Conservation (phyloP, 257 asterid genomes). For the Nicotiana undulata region DNA sequence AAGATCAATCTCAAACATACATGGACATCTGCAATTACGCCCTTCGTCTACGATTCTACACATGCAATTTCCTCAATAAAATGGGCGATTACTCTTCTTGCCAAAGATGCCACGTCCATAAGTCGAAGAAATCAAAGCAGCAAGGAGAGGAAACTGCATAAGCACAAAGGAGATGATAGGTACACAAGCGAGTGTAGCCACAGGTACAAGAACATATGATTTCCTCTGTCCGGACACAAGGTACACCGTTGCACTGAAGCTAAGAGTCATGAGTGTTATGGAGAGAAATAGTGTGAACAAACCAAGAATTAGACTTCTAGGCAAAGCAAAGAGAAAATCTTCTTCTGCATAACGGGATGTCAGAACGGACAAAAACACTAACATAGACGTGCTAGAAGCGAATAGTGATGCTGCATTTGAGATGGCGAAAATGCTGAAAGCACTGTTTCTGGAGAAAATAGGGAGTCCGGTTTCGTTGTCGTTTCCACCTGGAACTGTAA, state of each 20-base stretch:
- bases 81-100: neutral
- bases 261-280: neutral
- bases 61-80: neutral
- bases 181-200: constrained; percentile 4
- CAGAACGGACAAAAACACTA: constrained; percentile 3
- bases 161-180: neutral
- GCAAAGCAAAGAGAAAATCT: constrained; percentile 3
- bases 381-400: neutral
- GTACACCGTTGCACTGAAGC: neutral
- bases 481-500: constrained; percentile 1
- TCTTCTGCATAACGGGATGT: neutral
- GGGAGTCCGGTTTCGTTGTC: neutral
- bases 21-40: too few species aligned
- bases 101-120: constrained; percentile 1
- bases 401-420: constrained; percentile 5
- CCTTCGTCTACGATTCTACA: too few species aligned
- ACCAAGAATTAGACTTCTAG: neutral
- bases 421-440: neutral
- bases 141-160: constrained; percentile 1
- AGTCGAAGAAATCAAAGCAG: neutral
- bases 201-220: neutral
- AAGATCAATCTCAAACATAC: too few species aligned
- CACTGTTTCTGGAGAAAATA: neutral
- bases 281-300: neutral
- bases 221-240: neutral